These are phyloP conservation scores for Colletotrichum euphorbiae DNA, from an alignment of 2,329 filamentous ascomycete genomes.

Conservation along the genomic window DNA sequence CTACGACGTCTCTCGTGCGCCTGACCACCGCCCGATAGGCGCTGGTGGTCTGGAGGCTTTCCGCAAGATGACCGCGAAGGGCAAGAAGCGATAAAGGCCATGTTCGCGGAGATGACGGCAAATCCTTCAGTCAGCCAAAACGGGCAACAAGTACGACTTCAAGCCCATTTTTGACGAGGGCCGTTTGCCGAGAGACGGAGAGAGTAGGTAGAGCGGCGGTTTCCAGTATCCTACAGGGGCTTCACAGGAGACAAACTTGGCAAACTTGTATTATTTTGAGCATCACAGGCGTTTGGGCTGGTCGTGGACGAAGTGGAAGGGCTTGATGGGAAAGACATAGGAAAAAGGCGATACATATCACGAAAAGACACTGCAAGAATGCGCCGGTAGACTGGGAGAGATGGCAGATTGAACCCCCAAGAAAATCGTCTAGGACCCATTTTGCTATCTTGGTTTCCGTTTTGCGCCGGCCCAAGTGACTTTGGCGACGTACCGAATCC, in stretches of 20 bases:
- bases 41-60: slow-evolving; percentile 74
- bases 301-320: slow-evolving; percentile 1
- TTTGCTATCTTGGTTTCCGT: too few species aligned
- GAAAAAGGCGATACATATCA: slow-evolving; percentile 19
- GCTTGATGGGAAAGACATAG: not conserved
- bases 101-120: not conserved
- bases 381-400: not conserved
- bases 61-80: slow-evolving; percentile 73
- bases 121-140: not conserved
- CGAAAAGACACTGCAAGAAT: not conserved
- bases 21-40: slow-evolving; percentile 70
- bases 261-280: slow-evolving; percentile 29
- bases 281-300: slow-evolving; percentile 31
- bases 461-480: too few species aligned
- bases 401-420: not conserved
- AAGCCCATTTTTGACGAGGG: not conserved
- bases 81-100: slow-evolving; percentile 59
- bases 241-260: not conserved
- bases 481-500: too few species aligned
- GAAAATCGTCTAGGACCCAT: not conserved
- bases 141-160: not conserved
- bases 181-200: not conserved
- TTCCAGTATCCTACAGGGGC: not conserved
- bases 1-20: slow-evolving; percentile 63
- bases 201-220: not conserved